Percentiles rank a stretch among this genome's conserved stretches.
These are phyloP conservation scores for Tuber umbilicatum DNA, from an alignment of 495 filamentous ascomycete genomes.

Conservation along the genomic window DNA sequence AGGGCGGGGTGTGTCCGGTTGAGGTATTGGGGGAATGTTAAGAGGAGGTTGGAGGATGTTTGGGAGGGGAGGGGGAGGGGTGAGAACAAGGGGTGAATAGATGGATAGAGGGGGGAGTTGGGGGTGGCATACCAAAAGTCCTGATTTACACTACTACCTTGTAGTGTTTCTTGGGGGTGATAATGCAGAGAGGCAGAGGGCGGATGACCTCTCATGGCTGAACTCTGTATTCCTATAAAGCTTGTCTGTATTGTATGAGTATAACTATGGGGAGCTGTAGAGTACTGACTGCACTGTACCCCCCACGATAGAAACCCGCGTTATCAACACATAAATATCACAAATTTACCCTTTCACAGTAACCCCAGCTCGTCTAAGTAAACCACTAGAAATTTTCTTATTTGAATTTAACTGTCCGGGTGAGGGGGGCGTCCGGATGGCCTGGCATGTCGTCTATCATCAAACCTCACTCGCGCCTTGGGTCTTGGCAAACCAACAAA, in stretches of 20 bases:
- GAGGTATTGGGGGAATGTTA: constrained; percentile 88
- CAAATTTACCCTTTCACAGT: too few species aligned
- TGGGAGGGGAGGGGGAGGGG: constrained; percentile 77
- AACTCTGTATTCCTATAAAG: not conserved
- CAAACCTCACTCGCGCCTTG: too few species aligned
- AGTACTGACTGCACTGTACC: too few species aligned
- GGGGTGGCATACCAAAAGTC: not conserved
- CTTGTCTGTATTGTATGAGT: not conserved
- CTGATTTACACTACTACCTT: not conserved
- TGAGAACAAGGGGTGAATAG: constrained; percentile 55
- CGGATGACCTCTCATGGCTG: not conserved
- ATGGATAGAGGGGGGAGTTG: constrained; percentile 44
- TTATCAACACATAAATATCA: too few species aligned
- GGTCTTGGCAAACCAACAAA: too few species aligned
- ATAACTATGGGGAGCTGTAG: too few species aligned
- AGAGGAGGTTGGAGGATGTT: constrained; percentile 59
- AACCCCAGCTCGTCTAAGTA: too few species aligned
- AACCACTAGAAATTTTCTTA: too few species aligned
- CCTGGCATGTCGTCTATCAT: too few species aligned
- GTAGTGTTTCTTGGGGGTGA: not conserved
- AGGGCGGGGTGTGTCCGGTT: constrained; percentile 65
- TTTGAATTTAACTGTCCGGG: too few species aligned
- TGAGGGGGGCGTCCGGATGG: too few species aligned
- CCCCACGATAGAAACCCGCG: too few species aligned
- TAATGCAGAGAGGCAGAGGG: not conserved